Percentiles rank a stretch among this genome's conserved stretches.
Evolutionary conservation across 805 yeast genomes (phyloP).

Genomic region (Monosporozyma servazzii): DNA sequence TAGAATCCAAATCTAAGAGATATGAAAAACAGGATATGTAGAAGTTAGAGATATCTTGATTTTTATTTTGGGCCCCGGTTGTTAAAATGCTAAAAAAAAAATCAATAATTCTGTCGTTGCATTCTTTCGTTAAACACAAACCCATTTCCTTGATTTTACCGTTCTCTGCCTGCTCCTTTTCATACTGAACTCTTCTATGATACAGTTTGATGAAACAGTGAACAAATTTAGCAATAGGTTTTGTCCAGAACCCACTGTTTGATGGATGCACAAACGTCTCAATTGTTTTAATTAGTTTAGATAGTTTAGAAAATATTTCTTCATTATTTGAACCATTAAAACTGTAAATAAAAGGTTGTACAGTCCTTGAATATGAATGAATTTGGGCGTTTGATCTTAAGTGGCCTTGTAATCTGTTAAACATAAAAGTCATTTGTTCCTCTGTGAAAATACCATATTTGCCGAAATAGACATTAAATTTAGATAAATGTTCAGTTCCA

Average conservation of each 20-base stretch:
- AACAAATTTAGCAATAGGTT: conserved; percentile 54
- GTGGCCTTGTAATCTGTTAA: conserved; percentile 46
- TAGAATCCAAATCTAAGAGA: conserved; percentile 55
- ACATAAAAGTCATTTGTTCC: conserved; percentile 50
- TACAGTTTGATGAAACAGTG: conserved; percentile 49
- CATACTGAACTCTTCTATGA: conserved; percentile 48
- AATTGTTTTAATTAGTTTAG: conserved; percentile 51
- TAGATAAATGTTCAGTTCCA: conserved; percentile 7
- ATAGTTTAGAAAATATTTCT: conserved; percentile 42
- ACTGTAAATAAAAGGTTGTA: conserved; percentile 45
- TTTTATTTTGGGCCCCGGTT: conserved; percentile 72
- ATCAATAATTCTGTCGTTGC: conserved; percentile 31
- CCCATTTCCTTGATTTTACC: conserved; percentile 23
- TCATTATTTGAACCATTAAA: conserved; percentile 42
- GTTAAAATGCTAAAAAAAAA: conserved; percentile 44
- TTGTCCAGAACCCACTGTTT: conserved; percentile 80
- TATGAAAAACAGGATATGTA: conserved; percentile 52
- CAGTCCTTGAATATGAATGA: conserved; percentile 39
- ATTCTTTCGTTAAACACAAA: conserved; percentile 23
- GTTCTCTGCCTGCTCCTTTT: conserved; percentile 22
- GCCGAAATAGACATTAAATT: conserved; percentile 27
- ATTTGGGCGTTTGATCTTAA: conserved; percentile 32
- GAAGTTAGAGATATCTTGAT: conserved; percentile 43
- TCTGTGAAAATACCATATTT: conserved; percentile 55
- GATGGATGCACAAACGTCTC: conserved; percentile 89